Percentiles rank a stretch among this genome's conserved stretches.
Conservation (phyloP, 2,329 filamentous ascomycete species). For the Verticillium nonalfalfae region DNA sequence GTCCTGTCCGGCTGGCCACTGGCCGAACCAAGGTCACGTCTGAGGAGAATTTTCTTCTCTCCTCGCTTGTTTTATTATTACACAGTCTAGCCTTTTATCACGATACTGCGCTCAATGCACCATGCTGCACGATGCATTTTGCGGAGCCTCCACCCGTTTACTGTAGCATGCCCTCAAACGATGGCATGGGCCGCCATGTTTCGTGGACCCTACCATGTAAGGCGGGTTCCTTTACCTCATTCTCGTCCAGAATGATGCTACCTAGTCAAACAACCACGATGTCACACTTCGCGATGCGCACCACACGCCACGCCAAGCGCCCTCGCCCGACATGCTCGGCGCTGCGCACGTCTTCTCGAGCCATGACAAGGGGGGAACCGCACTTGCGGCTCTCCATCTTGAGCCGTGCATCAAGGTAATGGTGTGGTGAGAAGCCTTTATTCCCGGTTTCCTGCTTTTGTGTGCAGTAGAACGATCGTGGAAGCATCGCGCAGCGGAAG, state of each 20-base stretch:
- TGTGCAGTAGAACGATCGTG: neutral
- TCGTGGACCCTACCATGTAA: too few relatives aligned
- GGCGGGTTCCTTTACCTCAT: neutral
- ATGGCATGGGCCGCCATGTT: neutral
- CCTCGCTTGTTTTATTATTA: neutral
- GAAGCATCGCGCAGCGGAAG: conserved; percentile 5
- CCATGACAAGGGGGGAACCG: too few relatives aligned
- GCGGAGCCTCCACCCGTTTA: neutral
- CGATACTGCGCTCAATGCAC: neutral
- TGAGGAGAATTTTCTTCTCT: neutral
- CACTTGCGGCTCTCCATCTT: neutral
- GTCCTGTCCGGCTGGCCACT: neutral
- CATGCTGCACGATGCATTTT: neutral
- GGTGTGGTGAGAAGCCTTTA: neutral
- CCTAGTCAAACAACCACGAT: conserved; percentile 1
- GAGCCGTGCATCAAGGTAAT: neutral
- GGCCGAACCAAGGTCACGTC: neutral
- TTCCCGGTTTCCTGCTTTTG: neutral
- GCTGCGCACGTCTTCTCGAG: neutral
- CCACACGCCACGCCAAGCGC: neutral
- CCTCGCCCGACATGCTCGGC: neutral
- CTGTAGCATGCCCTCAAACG: neutral
- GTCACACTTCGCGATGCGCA: neutral
- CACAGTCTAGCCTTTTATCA: neutral
- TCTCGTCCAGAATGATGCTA: neutral